Evolutionary conservation across 768 basidiomycete species (phyloP).

Genomic region (Cystobasidium tubakii): DNA sequence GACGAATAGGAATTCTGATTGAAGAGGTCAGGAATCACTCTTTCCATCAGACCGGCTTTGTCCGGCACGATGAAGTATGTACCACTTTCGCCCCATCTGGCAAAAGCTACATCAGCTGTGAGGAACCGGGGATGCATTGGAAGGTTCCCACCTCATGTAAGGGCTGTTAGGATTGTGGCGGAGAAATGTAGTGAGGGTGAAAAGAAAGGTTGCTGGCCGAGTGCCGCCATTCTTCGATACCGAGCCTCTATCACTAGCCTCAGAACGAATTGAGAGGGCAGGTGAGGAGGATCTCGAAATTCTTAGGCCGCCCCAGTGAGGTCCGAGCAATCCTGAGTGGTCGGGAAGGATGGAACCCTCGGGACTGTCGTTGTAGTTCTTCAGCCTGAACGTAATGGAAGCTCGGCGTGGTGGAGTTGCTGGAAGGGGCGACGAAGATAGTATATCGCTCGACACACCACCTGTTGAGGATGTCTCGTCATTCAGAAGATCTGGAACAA

Average conservation of each 20-base stretch:
- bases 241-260: not conserved
- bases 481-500: not conserved
- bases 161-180: slow-evolving; percentile 12
- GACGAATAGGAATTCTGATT: slow-evolving; percentile 34
- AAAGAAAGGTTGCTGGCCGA: slow-evolving; percentile 22
- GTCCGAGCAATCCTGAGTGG: not conserved
- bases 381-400: not conserved
- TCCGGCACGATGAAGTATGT: slow-evolving; percentile 21
- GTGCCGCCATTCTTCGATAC: not conserved
- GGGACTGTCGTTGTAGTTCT: not conserved
- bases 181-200: slow-evolving; percentile 15
- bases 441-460: not conserved
- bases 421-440: not conserved
- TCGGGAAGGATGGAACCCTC: not conserved
- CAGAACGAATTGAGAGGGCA: slow-evolving; percentile 1
- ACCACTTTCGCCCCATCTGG: slow-evolving; percentile 20
- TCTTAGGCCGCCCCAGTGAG: not conserved
- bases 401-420: not conserved
- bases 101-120: not conserved
- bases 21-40: slow-evolving; percentile 20
- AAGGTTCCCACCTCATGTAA: slow-evolving; percentile 35
- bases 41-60: slow-evolving; percentile 9
- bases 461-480: not conserved
- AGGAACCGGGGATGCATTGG: no score
- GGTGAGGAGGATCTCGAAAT: not conserved